Conservation (phyloP, 2,329 filamentous ascomycete genomes). For the Fonsecaea multimorphosa region DNA sequence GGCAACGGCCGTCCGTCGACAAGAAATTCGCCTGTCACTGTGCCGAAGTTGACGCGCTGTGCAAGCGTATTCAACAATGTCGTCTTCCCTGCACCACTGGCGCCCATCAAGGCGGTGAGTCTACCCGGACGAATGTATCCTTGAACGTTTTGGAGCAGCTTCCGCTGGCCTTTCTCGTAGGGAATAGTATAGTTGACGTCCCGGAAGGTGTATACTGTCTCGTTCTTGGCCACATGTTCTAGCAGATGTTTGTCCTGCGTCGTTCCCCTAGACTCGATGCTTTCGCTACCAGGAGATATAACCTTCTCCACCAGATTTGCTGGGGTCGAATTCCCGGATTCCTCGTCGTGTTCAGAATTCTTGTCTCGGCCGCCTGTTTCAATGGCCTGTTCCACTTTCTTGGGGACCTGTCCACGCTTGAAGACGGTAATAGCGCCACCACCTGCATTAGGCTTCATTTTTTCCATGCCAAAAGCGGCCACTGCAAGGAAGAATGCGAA, state of each 20-base stretch:
- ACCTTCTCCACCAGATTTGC: conserved; percentile 34
- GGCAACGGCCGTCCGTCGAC: conserved; percentile 55
- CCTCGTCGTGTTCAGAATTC: conserved; percentile 59
- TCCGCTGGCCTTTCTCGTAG: conserved; percentile 51
- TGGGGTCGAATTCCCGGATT: conserved; percentile 24
- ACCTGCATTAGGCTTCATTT: conserved; percentile 77
- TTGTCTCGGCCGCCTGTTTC: conserved; percentile 55
- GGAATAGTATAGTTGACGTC: conserved; percentile 74
- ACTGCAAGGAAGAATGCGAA: conserved; percentile 76
- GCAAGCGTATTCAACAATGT: conserved; percentile 56
- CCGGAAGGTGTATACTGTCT: conserved; percentile 83
- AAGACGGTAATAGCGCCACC: conserved; percentile 83
- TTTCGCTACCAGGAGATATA: conserved; percentile 37
- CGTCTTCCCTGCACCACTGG: conserved; percentile 54
- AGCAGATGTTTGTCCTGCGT: conserved; percentile 41
- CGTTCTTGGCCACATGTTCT: conserved; percentile 65
- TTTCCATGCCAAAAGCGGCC: conserved; percentile 79
- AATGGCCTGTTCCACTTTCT: conserved; percentile 63
- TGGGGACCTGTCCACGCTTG: conserved; percentile 69
- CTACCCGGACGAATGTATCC: conserved; percentile 79
- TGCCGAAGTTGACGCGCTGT: conserved; percentile 52
- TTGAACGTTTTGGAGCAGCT: conserved; percentile 65
- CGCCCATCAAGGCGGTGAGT: conserved; percentile 79
- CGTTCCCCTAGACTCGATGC: conserved; percentile 41
- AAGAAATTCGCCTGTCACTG: conserved; percentile 52